phyloP scores from a whole-genome alignment of 257 asterid genomes.

The Nicotiana attenuata region DNA sequence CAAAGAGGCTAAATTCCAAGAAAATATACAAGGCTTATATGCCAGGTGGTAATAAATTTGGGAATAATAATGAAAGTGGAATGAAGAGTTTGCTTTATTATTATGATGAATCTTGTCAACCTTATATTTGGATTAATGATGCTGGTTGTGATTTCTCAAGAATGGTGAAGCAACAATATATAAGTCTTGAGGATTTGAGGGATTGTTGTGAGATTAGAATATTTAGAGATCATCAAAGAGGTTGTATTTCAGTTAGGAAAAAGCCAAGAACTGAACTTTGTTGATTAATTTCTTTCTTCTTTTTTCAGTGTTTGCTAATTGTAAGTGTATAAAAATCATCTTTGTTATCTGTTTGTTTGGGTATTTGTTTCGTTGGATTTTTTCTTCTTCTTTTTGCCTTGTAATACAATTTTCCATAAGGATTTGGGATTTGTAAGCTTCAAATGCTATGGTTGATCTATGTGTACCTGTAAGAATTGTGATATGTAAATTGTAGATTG shows the following conservation, averaged over 20 bases:
- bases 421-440: background rate
- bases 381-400: background rate
- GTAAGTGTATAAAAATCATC: too few species aligned
- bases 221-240: constrained; percentile 69
- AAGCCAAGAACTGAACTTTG: constrained; percentile 60
- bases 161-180: constrained; percentile 83
- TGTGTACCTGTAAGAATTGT: background rate
- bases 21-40: constrained; percentile 70
- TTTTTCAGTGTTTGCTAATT: background rate
- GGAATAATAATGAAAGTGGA: constrained; percentile 33
- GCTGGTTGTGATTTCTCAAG: constrained; percentile 61
- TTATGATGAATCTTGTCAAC: constrained; percentile 83
- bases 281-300: constrained; percentile 21
- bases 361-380: background rate
- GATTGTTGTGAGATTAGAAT: constrained; percentile 75
- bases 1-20: constrained; percentile 67
- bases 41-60: constrained; percentile 44
- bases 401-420: background rate
- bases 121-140: constrained; percentile 86
- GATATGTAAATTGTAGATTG: background rate
- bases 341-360: too few species aligned
- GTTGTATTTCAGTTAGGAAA: constrained; percentile 65
- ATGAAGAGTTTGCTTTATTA: constrained; percentile 58
- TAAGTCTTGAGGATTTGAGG: constrained; percentile 75
- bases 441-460: background rate